Evolutionary conservation across 129 eudicot species (phyloP), one percentile per base, ranked within the genome.

Genomic region (Centrapalus pauciflorus): DNA sequence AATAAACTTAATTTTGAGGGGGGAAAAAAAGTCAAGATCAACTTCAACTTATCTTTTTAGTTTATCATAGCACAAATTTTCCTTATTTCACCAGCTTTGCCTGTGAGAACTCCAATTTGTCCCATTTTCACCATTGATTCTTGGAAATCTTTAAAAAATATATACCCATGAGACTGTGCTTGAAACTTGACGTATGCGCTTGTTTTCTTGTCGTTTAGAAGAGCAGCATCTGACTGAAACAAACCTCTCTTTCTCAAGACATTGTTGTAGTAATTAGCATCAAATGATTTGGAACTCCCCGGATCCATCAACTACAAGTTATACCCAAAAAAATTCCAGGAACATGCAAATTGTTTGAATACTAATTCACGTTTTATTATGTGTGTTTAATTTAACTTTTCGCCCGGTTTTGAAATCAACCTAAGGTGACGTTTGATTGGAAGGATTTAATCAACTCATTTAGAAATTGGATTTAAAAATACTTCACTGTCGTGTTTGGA

Each of bases 51-150:
- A 84, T 77, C 13, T 81, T 81, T 26, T 46, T 60, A 76, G 64
- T 76, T 76, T 26, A 61, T 55, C 26, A 67, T 32, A 13, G 74
- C 55, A 61, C 86, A 86, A 0, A 14, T 17, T 40, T 70, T 73
- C 59, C 90, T 83, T 33, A 87, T 74, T 74, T 87, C 83, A 19
- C 90, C 95, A 8, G 76, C 41, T 9, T 29, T 61, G 0, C 84
- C 82, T 0, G 88, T 79, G 23, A 82, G 64, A 10, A 84, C 88
- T 0, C 69, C 86, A 34, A 84, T 79, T 25, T 80, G 55, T 6
- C 95, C 88, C 95, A 84, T 81, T 19, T 84, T 84, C 26, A 79
- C 73, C 93, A 85, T 85, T 11, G 93, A 82, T 0, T 6, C 71
- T 5, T 33, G 64, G 61, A 85, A 85, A 57, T 85, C 88, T 7